Conservation (phyloP, 805 yeast species). For the Nakazawaea anatomiae region DNA sequence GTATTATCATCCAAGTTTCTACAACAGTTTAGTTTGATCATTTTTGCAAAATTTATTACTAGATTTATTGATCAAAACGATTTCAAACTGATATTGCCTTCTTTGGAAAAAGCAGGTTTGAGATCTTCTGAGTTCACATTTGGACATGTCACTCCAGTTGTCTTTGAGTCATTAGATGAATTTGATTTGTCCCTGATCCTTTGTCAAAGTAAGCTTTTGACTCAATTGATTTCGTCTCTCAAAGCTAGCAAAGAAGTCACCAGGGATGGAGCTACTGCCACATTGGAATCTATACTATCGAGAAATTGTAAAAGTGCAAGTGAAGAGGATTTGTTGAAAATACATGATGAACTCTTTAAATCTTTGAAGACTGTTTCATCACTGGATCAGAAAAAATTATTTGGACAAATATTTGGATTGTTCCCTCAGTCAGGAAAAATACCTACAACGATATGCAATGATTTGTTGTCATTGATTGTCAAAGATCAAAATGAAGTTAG, state of each 20-base stretch:
- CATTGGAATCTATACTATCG: slow-evolving; percentile 22
- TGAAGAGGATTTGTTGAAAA: slow-evolving; percentile 22
- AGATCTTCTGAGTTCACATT: slow-evolving; percentile 75
- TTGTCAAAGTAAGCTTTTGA: slow-evolving; percentile 36
- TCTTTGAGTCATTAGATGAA: slow-evolving; percentile 31
- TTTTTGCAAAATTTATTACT: slow-evolving; percentile 38
- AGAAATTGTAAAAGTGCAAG: slow-evolving; percentile 17
- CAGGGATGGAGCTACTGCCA: slow-evolving; percentile 39
- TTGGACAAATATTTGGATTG: slow-evolving; percentile 38
- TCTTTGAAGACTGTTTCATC: slow-evolving; percentile 50
- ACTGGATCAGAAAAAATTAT: slow-evolving; percentile 58
- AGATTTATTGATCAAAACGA: slow-evolving; percentile 34
- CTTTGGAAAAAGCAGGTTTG: slow-evolving; percentile 65
- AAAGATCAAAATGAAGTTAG: slow-evolving; percentile 77
- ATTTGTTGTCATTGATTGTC: slow-evolving; percentile 43
- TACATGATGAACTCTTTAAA: slow-evolving; percentile 51
- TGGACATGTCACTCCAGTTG: slow-evolving; percentile 42
- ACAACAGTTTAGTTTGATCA: slow-evolving; percentile 25
- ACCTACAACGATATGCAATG: slow-evolving; percentile 34
- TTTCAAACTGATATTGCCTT: slow-evolving; percentile 44
- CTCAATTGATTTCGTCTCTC: slow-evolving; percentile 47
- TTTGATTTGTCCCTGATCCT: slow-evolving; percentile 39
- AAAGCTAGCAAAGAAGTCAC: slow-evolving; percentile 70
- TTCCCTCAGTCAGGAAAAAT: slow-evolving; percentile 20
- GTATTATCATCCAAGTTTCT: slow-evolving; percentile 41